Conservation (phyloP, 139 green algal species). For the Klebsormidium nitens region DNA sequence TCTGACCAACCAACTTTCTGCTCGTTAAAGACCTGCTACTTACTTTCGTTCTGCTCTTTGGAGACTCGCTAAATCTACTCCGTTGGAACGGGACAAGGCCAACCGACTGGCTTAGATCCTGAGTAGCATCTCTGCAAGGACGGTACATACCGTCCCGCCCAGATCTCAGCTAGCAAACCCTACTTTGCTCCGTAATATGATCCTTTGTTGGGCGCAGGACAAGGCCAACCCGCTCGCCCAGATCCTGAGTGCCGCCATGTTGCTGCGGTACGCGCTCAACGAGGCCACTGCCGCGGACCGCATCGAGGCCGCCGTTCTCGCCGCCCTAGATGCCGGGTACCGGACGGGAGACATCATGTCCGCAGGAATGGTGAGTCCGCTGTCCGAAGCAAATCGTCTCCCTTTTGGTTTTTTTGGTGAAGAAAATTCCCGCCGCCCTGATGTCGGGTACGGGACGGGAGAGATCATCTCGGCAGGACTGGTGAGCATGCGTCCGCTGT, state of each 20-base stretch:
- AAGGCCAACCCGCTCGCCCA: constrained; percentile 52
- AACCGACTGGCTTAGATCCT: constrained; percentile 57
- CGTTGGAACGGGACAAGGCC: constrained; percentile 28
- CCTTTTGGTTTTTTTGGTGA: neutral
- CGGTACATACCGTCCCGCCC: no score
- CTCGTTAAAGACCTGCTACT: no score
- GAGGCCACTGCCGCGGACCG: constrained; percentile 71
- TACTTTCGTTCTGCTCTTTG: no score
- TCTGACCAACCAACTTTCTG: no score
- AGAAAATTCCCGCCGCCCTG: neutral
- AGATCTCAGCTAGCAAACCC: no score
- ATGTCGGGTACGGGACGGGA: neutral
- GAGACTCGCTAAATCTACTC: no score
- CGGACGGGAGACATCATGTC: constrained; percentile 88
- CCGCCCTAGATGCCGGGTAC: constrained; percentile 75
- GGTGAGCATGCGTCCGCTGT: neutral
- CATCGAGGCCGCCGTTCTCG: constrained; percentile 77
- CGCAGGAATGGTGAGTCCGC: constrained; percentile 47
- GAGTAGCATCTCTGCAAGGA: no score
- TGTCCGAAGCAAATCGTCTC: no score
- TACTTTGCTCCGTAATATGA: neutral
- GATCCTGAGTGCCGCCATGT: constrained; percentile 95
- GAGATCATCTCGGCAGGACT: neutral
- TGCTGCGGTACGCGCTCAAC: constrained; percentile 94
- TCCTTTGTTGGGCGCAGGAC: constrained; percentile 23